Percentiles rank a stretch among this genome's conserved stretches.
Conservation (phyloP, 331 rosid genomes). For the Acacia concinna region DNA sequence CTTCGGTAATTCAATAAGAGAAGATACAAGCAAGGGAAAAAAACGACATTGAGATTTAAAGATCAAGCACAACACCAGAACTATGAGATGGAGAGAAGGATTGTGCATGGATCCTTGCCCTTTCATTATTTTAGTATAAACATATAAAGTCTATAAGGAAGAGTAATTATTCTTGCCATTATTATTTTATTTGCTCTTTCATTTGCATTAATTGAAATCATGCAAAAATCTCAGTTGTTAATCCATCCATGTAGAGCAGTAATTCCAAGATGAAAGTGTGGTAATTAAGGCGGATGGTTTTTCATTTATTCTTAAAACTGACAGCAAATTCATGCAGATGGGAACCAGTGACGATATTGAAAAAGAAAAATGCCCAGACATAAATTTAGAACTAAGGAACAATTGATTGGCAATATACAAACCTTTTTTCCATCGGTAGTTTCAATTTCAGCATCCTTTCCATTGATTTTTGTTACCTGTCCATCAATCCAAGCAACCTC, state of each 20-base stretch:
- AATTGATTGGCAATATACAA: constrained; percentile 23
- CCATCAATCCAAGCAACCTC: constrained; percentile 76
- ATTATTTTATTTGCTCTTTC: constrained; percentile 14
- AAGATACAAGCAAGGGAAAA: constrained; percentile 24
- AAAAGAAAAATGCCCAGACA: neutral
- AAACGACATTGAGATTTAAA: constrained; percentile 3
- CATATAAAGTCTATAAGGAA: neutral
- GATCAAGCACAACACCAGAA: neutral
- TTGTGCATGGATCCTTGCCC: constrained; percentile 12
- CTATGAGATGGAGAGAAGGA: constrained; percentile 27
- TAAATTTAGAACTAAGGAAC: constrained; percentile 4
- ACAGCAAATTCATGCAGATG: neutral
- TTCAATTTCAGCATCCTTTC: constrained; percentile 72
- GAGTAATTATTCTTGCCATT: constrained; percentile 9
- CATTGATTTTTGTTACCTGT: constrained; percentile 72
- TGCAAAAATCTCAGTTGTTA: constrained; percentile 22
- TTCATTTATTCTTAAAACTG: neutral
- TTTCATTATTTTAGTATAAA: neutral
- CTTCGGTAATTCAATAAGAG: constrained; percentile 13
- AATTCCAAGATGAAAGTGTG: constrained; percentile 19
- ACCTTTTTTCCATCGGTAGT: constrained; percentile 80
- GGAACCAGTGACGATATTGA: constrained; percentile 3
- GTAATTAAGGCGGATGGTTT: neutral
- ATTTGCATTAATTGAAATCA: constrained; percentile 13
- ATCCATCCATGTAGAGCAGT: constrained; percentile 1